Conservation (phyloP, 306 rosid species). For the Dryas drummondii region DNA sequence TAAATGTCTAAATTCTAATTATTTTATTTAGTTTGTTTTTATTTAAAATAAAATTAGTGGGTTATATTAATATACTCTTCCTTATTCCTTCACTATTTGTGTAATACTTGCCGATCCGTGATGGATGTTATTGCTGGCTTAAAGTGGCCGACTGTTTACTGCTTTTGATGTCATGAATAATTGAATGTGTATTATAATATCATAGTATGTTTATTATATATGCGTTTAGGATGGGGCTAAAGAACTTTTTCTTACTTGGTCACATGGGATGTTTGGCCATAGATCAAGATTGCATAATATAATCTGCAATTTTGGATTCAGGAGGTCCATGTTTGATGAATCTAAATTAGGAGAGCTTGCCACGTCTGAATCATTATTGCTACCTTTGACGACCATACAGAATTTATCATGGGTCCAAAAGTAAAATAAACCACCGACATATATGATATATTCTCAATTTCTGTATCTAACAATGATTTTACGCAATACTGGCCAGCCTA, state of each 20-base stretch:
- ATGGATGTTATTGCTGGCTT: background rate
- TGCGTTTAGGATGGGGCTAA: background rate
- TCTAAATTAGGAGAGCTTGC: background rate
- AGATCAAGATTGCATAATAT: background rate
- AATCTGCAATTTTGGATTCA: background rate
- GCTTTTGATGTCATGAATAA: background rate
- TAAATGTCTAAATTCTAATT: conserved; percentile 27
- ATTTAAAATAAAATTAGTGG: conserved; percentile 18
- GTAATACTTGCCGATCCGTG: background rate
- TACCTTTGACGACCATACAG: background rate
- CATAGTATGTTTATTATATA: too few species aligned
- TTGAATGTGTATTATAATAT: too few species aligned
- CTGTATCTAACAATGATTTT: too few species aligned
- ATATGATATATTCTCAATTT: too few species aligned
- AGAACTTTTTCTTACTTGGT: background rate
- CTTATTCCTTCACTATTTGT: background rate
- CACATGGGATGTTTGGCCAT: conserved; percentile 33
- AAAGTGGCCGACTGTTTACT: background rate
- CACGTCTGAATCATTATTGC: background rate
- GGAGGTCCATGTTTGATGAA: conserved; percentile 12
- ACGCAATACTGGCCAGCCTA: too few species aligned
- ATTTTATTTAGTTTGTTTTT: conserved; percentile 21
- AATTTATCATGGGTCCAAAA: too few species aligned
- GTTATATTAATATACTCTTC: background rate
- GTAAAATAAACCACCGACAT: too few species aligned